phyloP scores from a whole-genome alignment of 768 basidiomycete species.

The Tulasnella calospora region DNA sequence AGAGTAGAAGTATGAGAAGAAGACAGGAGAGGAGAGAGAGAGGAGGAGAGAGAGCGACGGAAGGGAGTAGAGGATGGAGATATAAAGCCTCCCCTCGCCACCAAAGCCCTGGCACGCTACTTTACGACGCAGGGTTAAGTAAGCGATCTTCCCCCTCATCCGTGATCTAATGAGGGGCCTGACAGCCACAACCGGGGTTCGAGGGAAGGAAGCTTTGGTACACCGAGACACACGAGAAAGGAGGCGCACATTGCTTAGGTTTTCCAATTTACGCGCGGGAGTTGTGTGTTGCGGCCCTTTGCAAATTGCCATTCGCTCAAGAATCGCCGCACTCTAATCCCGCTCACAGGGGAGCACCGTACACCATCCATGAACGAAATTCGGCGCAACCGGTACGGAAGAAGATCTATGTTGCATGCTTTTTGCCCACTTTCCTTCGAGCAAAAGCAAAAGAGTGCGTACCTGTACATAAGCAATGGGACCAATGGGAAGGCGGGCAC shows the following conservation, averaged over 20 bases:
- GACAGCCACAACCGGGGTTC: constrained; percentile 6
- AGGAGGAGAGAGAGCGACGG: neutral
- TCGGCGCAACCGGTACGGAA: constrained; percentile 5
- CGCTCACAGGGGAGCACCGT: neutral
- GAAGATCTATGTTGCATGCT: too few relatives aligned
- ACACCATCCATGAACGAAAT: neutral
- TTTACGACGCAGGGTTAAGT: neutral
- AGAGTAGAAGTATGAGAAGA: neutral
- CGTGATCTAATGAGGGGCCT: constrained; percentile 2
- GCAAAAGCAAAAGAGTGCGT: neutral
- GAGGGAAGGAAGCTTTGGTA: constrained; percentile 4
- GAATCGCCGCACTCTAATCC: neutral
- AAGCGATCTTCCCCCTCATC: neutral
- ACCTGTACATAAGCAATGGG: neutral
- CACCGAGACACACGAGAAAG: constrained; percentile 1
- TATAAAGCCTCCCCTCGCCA: neutral
- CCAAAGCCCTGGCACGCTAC: neutral
- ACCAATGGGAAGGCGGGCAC: neutral
- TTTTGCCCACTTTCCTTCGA: neutral
- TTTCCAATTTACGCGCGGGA: neutral
- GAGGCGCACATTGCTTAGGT: neutral
- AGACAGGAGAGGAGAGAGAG: neutral
- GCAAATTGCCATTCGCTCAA: neutral
- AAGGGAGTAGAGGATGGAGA: neutral
- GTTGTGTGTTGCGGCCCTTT: neutral